These are phyloP conservation scores for Eutrema salsugineum DNA, from an alignment of 441 rosid genomes.

Conservation along the genomic window DNA sequence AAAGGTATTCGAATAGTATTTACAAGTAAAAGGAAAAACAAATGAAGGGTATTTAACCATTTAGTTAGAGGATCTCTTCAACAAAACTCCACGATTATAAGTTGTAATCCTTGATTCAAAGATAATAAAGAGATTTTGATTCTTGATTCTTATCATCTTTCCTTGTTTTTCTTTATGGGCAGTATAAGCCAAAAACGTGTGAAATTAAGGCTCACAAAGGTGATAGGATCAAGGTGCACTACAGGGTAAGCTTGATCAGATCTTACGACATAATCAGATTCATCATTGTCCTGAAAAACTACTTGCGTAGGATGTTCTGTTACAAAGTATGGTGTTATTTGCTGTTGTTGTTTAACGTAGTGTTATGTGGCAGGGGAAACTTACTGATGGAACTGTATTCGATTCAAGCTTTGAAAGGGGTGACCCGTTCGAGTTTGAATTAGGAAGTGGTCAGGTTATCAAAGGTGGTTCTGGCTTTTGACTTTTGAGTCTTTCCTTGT, in stretches of 20 bases:
- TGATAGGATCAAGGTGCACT: constrained; percentile 78
- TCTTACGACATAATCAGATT: neutral
- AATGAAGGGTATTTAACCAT: no score
- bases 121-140: neutral
- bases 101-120: neutral
- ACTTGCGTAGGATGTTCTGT: neutral
- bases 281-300: neutral
- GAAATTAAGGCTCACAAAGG: constrained; percentile 89
- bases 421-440: constrained; percentile 84
- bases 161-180: neutral
- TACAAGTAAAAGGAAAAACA: no score
- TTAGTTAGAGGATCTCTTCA: neutral
- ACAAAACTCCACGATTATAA: neutral
- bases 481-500: neutral
- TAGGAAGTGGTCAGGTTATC: constrained; percentile 89
- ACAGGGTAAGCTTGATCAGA: constrained; percentile 52
- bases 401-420: constrained; percentile 94
- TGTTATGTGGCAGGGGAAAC: constrained; percentile 61
- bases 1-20: neutral
- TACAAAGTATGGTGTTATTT: neutral
- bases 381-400: constrained; percentile 85
- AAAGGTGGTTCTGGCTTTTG: constrained; percentile 43
- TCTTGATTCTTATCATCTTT: neutral
- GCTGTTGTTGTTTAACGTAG: neutral
- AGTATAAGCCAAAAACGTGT: constrained; percentile 77